Percentiles rank a stretch among this genome's conserved stretches.
These are phyloP conservation scores for Apiotrichum sp. DNA, from an alignment of 1,284 basidiomycete genomes.

Conservation along the genomic window DNA sequence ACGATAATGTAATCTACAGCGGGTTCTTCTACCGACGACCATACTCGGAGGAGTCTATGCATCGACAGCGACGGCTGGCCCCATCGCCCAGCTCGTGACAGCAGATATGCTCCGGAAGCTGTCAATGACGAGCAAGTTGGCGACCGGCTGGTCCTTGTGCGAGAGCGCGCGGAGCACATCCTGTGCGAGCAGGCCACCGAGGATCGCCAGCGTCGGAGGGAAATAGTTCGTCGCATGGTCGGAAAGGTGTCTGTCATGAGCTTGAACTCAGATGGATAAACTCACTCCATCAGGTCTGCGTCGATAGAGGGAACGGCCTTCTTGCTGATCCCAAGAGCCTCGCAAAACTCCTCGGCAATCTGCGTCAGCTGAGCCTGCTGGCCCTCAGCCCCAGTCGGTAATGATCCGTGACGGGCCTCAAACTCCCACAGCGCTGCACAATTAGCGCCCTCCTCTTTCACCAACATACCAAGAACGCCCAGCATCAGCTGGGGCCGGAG, in stretches of 20 bases:
- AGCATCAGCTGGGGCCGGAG: slow-evolving; percentile 66
- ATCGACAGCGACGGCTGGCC: not conserved
- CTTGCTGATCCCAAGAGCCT: slow-evolving; percentile 61
- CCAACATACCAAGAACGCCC: slow-evolving; percentile 60
- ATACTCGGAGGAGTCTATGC: no score
- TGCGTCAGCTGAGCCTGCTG: slow-evolving; percentile 55
- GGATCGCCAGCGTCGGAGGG: slow-evolving; percentile 80
- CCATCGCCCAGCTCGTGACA: slow-evolving; percentile 35
- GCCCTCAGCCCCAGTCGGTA: slow-evolving; percentile 55
- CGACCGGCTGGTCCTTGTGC: slow-evolving; percentile 81
- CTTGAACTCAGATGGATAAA: not conserved
- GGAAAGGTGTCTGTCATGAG: slow-evolving; percentile 53
- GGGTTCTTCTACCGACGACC: not conserved
- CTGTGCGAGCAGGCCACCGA: slow-evolving; percentile 90
- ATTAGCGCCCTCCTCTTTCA: not conserved
- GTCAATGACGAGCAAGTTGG: slow-evolving; percentile 86
- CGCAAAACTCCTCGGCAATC: slow-evolving; percentile 57
- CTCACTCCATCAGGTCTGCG: slow-evolving; percentile 46
- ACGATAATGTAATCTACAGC: slow-evolving; percentile 8
- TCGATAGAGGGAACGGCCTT: slow-evolving; percentile 57
- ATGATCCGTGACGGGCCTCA: slow-evolving; percentile 55
- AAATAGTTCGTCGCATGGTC: slow-evolving; percentile 75
- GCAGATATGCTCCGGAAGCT: slow-evolving; percentile 56
- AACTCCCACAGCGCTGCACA: slow-evolving; percentile 74
- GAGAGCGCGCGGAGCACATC: slow-evolving; percentile 88